Conservation (phyloP, 345 rosid species). For the Salix viminalis region DNA sequence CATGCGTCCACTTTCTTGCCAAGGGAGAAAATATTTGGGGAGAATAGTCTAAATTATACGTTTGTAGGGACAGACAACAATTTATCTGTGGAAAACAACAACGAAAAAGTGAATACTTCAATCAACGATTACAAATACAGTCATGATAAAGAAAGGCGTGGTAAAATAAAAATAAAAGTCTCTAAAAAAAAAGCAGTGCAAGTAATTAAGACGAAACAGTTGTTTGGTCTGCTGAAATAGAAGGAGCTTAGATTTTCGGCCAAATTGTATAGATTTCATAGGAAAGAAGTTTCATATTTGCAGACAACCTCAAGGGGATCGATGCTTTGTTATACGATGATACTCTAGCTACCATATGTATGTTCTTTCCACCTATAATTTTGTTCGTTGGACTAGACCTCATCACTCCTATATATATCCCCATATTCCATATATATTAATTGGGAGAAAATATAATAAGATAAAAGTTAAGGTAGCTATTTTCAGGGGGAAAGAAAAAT, state of each 20-base stretch:
- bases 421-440: background rate
- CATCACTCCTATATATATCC: background rate
- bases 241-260: background rate
- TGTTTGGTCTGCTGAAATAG: background rate
- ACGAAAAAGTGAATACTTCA: background rate
- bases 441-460: background rate
- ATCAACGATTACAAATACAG: constrained; percentile 9
- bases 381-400: background rate
- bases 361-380: no score
- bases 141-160: constrained; percentile 1
- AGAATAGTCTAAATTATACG: background rate
- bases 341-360: no score
- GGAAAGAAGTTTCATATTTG: background rate
- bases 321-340: background rate
- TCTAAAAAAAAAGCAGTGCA: background rate
- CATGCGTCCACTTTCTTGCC: background rate
- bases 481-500: background rate
- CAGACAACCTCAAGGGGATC: background rate
- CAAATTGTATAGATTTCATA: background rate
- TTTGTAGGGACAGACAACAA: constrained; percentile 5
- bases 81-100: background rate
- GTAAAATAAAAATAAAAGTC: background rate
- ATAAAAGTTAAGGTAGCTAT: background rate
- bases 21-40: background rate
- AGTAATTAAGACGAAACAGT: background rate